phyloP scores from a whole-genome alignment of 495 filamentous ascomycete species.

The Podospora pseudoanserina region DNA sequence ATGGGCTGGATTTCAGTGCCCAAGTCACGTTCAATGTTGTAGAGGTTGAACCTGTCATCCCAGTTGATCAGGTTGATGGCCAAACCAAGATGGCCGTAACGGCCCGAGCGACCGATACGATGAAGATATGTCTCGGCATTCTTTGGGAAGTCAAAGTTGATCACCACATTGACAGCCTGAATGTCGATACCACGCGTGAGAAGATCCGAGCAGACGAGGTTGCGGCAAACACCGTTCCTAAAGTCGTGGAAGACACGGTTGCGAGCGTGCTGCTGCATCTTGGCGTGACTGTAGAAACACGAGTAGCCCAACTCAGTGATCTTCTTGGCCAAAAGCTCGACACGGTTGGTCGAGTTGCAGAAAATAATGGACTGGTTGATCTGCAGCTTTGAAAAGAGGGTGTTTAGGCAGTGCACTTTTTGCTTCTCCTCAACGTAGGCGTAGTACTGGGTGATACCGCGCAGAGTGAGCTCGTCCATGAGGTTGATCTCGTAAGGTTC shows the following conservation, averaged over 20 bases:
- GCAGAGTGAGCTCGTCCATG: constrained; percentile 98
- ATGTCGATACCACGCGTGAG: constrained; percentile 99
- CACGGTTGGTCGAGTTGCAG: constrained; percentile 98
- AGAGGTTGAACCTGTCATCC: constrained; percentile 98
- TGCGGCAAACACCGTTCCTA: constrained; percentile 93
- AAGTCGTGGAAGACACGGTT: constrained; percentile 99
- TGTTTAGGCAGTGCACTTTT: constrained; percentile 98
- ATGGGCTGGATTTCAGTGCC: constrained; percentile 97
- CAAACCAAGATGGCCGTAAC: constrained; percentile 93
- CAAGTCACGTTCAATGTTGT: constrained; percentile 96
- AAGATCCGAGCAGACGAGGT: constrained; percentile 96
- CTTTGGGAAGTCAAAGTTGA: constrained; percentile 99
- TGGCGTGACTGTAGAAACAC: constrained; percentile 98
- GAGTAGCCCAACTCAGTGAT: constrained; percentile 99
- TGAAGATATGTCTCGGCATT: constrained; percentile 99
- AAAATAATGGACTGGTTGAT: constrained; percentile 99
- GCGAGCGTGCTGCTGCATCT: constrained; percentile 95
- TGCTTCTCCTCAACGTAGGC: constrained; percentile 99
- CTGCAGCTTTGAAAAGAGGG: constrained; percentile 95
- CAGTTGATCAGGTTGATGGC: constrained; percentile 99
- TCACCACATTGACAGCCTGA: constrained; percentile 98
- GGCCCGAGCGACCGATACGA: constrained; percentile 94
- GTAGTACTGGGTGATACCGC: constrained; percentile 98
- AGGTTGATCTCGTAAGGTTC: constrained; percentile 97
- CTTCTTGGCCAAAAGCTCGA: constrained; percentile 96